Percentiles rank a stretch among this genome's conserved stretches.
phyloP scores from a whole-genome alignment of 2,329 filamentous ascomycete species.

The Aquanectria penicillioides region DNA sequence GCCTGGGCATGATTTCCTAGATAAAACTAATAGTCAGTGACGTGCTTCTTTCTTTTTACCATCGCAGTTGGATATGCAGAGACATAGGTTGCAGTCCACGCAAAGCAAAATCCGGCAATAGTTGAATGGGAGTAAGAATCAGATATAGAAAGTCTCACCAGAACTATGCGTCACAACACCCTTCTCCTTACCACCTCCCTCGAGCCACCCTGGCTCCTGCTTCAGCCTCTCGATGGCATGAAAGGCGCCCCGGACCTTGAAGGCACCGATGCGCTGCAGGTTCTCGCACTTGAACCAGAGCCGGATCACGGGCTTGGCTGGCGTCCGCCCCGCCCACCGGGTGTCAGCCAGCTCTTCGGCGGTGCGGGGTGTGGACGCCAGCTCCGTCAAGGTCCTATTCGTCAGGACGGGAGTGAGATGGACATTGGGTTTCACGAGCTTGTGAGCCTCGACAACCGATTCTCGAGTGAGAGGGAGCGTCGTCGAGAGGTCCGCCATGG shows the following conservation, averaged over 20 bases:
- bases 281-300: slow-evolving; percentile 98
- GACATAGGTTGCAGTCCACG: too few relatives aligned
- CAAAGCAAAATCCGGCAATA: too few relatives aligned
- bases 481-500: slow-evolving; percentile 64
- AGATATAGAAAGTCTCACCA: slow-evolving; percentile 59
- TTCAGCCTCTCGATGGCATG: slow-evolving; percentile 81
- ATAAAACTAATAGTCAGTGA: not conserved
- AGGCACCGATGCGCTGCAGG: slow-evolving; percentile 87
- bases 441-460: slow-evolving; percentile 78
- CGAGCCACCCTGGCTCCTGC: slow-evolving; percentile 67
- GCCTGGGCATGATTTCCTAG: slow-evolving; percentile 95
- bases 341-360: slow-evolving; percentile 64
- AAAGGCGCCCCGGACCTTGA: slow-evolving; percentile 92
- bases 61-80: not conserved
- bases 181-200: slow-evolving; percentile 65
- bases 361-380: slow-evolving; percentile 78
- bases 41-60: not conserved
- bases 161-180: slow-evolving; percentile 93
- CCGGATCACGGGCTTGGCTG: slow-evolving; percentile 72
- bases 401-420: slow-evolving; percentile 88
- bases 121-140: too few relatives aligned
- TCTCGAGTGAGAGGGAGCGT: slow-evolving; percentile 74
- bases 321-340: slow-evolving; percentile 63
- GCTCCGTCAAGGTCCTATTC: slow-evolving; percentile 74
- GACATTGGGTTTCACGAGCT: slow-evolving; percentile 77